Percentiles rank a stretch among this genome's conserved stretches.
These are phyloP conservation scores for Cladosporium phlei DNA, from an alignment of 2,329 filamentous ascomycete species.

Conservation along the genomic window DNA sequence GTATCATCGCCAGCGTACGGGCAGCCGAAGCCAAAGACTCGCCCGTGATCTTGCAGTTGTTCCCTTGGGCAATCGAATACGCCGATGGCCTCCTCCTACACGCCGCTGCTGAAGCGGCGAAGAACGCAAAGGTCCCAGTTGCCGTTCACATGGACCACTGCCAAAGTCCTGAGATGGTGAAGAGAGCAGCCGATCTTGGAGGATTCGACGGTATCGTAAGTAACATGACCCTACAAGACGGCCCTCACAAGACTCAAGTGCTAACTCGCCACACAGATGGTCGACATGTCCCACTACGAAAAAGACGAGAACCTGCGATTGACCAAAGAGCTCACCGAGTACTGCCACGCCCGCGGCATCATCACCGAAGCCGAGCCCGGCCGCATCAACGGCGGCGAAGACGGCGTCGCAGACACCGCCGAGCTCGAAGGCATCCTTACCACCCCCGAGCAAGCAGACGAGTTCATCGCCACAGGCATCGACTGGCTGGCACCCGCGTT, in stretches of 20 bases:
- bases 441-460: constrained; percentile 26
- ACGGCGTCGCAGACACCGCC: constrained; percentile 29
- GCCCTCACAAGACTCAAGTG: no score
- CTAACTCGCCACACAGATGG: constrained; percentile 27
- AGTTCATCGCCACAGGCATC: constrained; percentile 29
- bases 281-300: constrained; percentile 34
- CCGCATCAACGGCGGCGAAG: constrained; percentile 32
- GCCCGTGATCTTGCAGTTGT: constrained; percentile 26
- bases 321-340: constrained; percentile 26
- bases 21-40: constrained; percentile 28
- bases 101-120: constrained; percentile 23
- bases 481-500: constrained; percentile 31
- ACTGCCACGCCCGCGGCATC: constrained; percentile 28
- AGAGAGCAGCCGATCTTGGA: constrained; percentile 20
- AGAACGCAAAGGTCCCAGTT: constrained; percentile 24
- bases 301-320: constrained; percentile 29
- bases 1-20: constrained; percentile 25
- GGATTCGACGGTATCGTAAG: constrained; percentile 27
- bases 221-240: no score
- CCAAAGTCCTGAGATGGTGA: constrained; percentile 23
- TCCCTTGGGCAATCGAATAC: constrained; percentile 28
- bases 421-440: constrained; percentile 28
- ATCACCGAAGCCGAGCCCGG: constrained; percentile 32
- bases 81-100: constrained; percentile 25
- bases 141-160: constrained; percentile 30